A percentile compares a stretch with the other conserved stretches of the same genome.
These are phyloP conservation scores for Populus hybrid DNA, from an alignment of 441 rosid genomes.

Conservation along the genomic window DNA sequence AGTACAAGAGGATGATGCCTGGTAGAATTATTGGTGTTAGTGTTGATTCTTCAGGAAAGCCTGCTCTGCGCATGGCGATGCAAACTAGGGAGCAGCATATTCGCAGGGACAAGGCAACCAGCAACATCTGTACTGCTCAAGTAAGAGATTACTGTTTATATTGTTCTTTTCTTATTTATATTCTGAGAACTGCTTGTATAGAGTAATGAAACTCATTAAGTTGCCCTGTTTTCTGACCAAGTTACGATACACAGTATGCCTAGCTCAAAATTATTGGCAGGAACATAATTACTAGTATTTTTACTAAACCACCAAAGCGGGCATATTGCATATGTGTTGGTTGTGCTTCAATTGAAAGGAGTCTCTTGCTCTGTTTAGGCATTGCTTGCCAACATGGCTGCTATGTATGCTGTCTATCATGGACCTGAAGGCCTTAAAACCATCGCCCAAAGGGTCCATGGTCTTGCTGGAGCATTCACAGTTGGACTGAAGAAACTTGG, in stretches of 20 bases:
- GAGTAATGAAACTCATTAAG: not conserved
- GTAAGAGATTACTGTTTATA: conserved; percentile 38
- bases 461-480: conserved; percentile 86
- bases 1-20: conserved; percentile 98
- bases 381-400: conserved; percentile 96
- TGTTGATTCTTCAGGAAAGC: conserved; percentile 89
- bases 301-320: not conserved
- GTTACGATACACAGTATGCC: not conserved
- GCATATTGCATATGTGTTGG: not conserved
- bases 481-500: conserved; percentile 88
- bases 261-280: not conserved
- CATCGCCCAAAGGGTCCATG: conserved; percentile 75
- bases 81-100: conserved; percentile 99
- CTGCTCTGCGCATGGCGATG: conserved; percentile 96
- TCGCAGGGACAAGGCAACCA: conserved; percentile 96
- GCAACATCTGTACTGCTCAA: conserved; percentile 99
- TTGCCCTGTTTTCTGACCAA: not conserved
- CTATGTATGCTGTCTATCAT: conserved; percentile 96
- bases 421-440: conserved; percentile 92
- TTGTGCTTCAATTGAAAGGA: conserved; percentile 14
- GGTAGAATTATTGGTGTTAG: conserved; percentile 94
- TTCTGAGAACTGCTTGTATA: not conserved
- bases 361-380: conserved; percentile 38
- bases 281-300: conserved; percentile 1
- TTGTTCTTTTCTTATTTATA: conserved; percentile 6